Evolutionary conservation across 2,329 filamentous ascomycete species (phyloP).

Genomic region (Fusarium concolor): DNA sequence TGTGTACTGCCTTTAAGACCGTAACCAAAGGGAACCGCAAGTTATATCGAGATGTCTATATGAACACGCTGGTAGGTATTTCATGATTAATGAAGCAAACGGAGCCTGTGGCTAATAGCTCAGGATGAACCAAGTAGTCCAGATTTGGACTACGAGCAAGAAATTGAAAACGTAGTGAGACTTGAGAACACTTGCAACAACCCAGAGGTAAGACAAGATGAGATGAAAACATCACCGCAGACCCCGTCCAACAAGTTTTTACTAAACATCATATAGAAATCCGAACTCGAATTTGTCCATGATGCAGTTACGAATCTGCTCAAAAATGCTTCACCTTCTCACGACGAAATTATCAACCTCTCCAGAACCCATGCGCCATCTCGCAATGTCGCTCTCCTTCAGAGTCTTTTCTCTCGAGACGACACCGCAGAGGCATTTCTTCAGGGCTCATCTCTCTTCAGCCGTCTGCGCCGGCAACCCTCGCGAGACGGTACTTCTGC

Average conservation of each 20-base stretch:
- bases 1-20: conserved; percentile 64
- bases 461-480: conserved; percentile 58
- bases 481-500: conserved; percentile 48
- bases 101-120: neutral
- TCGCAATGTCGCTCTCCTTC: conserved; percentile 60
- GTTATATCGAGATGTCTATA: conserved; percentile 72
- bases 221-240: neutral
- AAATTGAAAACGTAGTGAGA: conserved; percentile 58
- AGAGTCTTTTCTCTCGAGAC: conserved; percentile 57
- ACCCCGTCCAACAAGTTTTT: neutral
- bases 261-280: conserved; percentile 47
- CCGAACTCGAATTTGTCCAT: conserved; percentile 62
- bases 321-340: conserved; percentile 54
- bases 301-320: conserved; percentile 60
- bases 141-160: conserved; percentile 57
- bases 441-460: conserved; percentile 72
- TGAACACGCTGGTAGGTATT: conserved; percentile 63
- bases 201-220: conserved; percentile 29
- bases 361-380: conserved; percentile 57
- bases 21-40: conserved; percentile 68
- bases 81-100: neutral
- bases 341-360: conserved; percentile 46
- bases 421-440: conserved; percentile 70
- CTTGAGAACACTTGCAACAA: conserved; percentile 58
- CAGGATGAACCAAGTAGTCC: conserved; percentile 52